phyloP scores from a whole-genome alignment of 129 eudicot genomes.

The Arctium lappa region DNA sequence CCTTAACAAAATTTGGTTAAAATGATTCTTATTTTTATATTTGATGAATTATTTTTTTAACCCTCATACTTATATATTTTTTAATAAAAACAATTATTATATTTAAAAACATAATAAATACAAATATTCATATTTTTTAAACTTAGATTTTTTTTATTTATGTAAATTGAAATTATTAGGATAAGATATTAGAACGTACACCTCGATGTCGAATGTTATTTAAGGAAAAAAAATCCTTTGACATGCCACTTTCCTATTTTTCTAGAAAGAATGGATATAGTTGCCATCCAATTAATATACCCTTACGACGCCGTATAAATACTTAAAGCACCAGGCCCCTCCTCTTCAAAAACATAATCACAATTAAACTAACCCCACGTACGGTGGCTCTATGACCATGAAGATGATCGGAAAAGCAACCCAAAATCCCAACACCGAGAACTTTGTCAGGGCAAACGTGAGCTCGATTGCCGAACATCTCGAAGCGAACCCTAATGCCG shows the following conservation, averaged over 20 bases:
- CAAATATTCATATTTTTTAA: background rate
- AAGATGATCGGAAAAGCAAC: constrained; percentile 1
- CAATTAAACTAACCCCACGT: background rate
- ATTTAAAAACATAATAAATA: no score
- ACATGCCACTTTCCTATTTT: background rate
- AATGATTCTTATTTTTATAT: no score
- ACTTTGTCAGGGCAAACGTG: background rate
- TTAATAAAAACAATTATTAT: no score
- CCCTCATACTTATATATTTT: no score
- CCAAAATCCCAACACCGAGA: background rate
- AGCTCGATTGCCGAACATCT: background rate
- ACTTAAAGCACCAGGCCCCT: background rate
- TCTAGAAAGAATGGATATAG: background rate
- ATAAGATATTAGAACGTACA: background rate
- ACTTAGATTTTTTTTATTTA: no score
- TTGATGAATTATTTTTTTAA: no score
- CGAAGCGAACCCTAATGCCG: background rate
- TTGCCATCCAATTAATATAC: background rate
- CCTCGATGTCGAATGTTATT: background rate
- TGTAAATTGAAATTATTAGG: background rate
- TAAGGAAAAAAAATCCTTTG: background rate
- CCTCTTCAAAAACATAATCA: background rate
- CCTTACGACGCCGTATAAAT: background rate
- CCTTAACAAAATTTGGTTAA: no score
- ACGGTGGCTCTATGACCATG: background rate